A percentile compares a stretch with the other conserved stretches of the same genome.
phyloP scores from a whole-genome alignment of 1,139 yeast genomes.

The Candida sojae region DNA sequence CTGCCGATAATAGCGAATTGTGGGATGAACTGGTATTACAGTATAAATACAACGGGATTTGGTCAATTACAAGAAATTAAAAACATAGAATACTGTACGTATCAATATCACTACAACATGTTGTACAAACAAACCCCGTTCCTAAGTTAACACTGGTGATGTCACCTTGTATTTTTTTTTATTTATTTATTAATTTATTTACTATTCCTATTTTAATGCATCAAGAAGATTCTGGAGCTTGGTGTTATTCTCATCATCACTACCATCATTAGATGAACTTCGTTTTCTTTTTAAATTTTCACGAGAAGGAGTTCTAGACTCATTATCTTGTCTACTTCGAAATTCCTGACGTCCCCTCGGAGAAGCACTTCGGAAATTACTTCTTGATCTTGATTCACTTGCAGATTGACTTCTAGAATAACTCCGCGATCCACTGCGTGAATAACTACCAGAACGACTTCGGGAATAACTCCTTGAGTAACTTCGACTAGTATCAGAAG shows the following conservation, averaged over 20 bases:
- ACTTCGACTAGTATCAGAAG: conserved; percentile 14
- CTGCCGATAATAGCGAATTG: conserved; percentile 2
- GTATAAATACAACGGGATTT: conserved; percentile 1
- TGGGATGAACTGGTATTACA: not conserved
- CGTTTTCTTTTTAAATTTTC: conserved; percentile 11
- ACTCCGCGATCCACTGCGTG: conserved; percentile 16
- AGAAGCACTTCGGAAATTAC: conserved; percentile 8
- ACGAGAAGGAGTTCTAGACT: conserved; percentile 15
- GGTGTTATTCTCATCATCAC: not conserved
- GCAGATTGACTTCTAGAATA: conserved; percentile 4
- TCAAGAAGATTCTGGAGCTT: conserved; percentile 3
- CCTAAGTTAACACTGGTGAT: not conserved
- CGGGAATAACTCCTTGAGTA: conserved; percentile 17
- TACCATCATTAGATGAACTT: conserved; percentile 6
- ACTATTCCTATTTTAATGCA: conserved; percentile 1
- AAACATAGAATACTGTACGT: too few species aligned
- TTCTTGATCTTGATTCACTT: conserved; percentile 7
- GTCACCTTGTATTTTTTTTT: too few species aligned
- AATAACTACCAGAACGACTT: conserved; percentile 18
- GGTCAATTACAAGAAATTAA: not conserved
- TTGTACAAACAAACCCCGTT: not conserved
- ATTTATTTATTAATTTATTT: not conserved
- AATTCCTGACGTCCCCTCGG: conserved; percentile 4
- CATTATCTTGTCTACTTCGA: conserved; percentile 5
- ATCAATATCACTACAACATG: too few species aligned